Evolutionary conservation across 306 rosid genomes (phyloP).

Genomic region (Fragaria nilgerrensis): DNA sequence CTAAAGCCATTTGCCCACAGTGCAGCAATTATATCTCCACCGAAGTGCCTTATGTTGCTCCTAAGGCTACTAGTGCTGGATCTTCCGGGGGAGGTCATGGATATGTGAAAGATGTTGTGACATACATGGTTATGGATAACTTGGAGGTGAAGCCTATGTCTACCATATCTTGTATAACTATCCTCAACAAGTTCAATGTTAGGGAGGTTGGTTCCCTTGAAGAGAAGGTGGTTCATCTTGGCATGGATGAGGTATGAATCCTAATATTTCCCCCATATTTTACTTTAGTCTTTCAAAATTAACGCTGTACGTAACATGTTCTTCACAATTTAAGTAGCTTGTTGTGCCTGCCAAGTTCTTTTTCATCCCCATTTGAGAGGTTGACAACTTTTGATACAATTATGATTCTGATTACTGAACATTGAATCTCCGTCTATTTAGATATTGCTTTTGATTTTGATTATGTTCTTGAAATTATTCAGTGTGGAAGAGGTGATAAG

Average conservation of each 20-base stretch:
- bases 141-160: constrained; percentile 35
- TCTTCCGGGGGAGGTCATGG: constrained; percentile 3
- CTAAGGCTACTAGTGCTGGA: not conserved
- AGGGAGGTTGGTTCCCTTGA: constrained; percentile 20
- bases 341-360: not conserved
- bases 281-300: not conserved
- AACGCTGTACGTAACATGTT: not conserved
- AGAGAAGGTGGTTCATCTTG: constrained; percentile 21
- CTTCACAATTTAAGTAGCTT: not conserved
- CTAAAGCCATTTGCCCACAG: constrained; percentile 9
- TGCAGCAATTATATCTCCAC: not conserved
- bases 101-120: constrained; percentile 28
- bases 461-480: not conserved
- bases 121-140: constrained; percentile 41
- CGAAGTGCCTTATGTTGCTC: not conserved
- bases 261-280: not conserved
- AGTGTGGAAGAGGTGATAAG: not conserved
- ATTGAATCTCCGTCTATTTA: not conserved
- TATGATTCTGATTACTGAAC: not conserved
- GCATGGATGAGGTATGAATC: constrained; percentile 29
- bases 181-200: constrained; percentile 21
- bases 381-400: not conserved
- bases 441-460: not conserved
- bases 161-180: not conserved
- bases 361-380: not conserved